Evolutionary conservation across 1,284 basidiomycete genomes (phyloP), one percentile per base, ranked within the genome.

Genomic region (Pascua guehoae): DNA sequence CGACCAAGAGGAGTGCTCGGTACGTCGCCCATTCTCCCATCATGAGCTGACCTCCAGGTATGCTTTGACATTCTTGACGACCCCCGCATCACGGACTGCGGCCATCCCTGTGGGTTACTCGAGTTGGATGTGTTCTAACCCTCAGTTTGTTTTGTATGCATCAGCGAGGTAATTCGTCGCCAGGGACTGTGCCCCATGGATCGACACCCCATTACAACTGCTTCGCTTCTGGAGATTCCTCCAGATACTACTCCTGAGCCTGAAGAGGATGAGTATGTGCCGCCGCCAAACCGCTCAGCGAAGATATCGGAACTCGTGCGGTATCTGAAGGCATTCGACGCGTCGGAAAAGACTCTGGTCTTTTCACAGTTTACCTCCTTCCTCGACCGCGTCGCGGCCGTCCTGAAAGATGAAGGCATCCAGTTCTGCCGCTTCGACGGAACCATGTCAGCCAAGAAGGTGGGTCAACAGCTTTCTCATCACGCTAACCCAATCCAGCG

Each of bases 351-450:
- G 73, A 87, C 86, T 1, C 78, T 92, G 1, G 88, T 91, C 1
- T 91, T 91, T 67, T 89, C 87, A 3, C 89, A 91, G 66, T 92
- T 91, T 67, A 92, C 89, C 2, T 83, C 85, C 3, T 91, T 90
- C 75, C 74, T 91, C 57, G 87, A 89, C 59, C 59, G 91, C 84
- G 88, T 93, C 59, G 87, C 82, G 2, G 84, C 86, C 56, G 81
- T 81, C 7, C 74, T 92, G 37, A 83, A 86, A 38, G 81, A 82
- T 56, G 82, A 83, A 65, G 87, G 85, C 0, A 88, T 93, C 43
- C 69, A 84, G 0, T 91, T 84, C 66, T 85, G 87, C 43, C 84
- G 88, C 1, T 91, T 93, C 66, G 89, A 91, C 60, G 90, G 90
- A 1, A 81, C 85, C 65, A 86, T 93, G 85, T 86, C 86, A 12